These are phyloP conservation scores for Ploettnerulaceae sp. DNA, from an alignment of 2,329 filamentous ascomycete genomes.

Conservation along the genomic window DNA sequence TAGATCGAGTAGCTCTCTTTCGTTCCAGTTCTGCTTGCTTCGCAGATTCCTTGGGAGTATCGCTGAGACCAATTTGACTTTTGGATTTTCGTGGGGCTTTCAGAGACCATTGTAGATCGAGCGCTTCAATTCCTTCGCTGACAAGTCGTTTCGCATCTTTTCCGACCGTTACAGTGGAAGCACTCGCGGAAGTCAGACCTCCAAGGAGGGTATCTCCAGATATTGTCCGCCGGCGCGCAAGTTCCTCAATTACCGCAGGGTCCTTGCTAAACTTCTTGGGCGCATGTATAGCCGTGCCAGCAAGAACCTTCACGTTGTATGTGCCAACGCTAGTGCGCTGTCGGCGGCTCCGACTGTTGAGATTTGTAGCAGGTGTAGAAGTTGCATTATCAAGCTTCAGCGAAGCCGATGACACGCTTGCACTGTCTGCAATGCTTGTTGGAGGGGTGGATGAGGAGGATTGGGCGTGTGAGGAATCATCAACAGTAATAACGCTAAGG, in stretches of 20 bases:
- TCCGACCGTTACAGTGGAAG: constrained; percentile 23
- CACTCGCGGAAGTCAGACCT: constrained; percentile 32
- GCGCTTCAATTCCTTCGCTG: constrained; percentile 43
- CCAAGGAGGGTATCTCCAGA: constrained; percentile 36
- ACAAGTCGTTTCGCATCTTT: constrained; percentile 31
- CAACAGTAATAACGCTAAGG: constrained; percentile 28
- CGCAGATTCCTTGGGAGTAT: constrained; percentile 30
- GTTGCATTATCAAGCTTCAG: constrained; percentile 24
- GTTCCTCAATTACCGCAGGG: constrained; percentile 15
- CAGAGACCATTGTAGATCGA: constrained; percentile 42
- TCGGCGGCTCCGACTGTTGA: constrained; percentile 48
- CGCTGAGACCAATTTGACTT: constrained; percentile 23
- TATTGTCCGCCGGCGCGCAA: constrained; percentile 41
- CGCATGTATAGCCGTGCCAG: constrained; percentile 55
- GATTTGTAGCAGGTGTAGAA: constrained; percentile 9
- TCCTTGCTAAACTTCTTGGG: constrained; percentile 41
- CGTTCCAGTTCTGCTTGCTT: constrained; percentile 30
- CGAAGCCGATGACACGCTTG: constrained; percentile 50
- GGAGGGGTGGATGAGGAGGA: constrained; percentile 49
- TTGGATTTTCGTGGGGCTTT: constrained; percentile 36
- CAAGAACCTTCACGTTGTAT: constrained; percentile 62
- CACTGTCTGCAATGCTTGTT: constrained; percentile 59
- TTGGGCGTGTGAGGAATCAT: constrained; percentile 26
- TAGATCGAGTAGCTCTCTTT: constrained; percentile 40
- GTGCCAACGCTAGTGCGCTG: constrained; percentile 51